Evolutionary conservation across 148 eudicot genomes (phyloP), one percentile per base, ranked within the genome.

Genomic region (Bassia scoparia): DNA sequence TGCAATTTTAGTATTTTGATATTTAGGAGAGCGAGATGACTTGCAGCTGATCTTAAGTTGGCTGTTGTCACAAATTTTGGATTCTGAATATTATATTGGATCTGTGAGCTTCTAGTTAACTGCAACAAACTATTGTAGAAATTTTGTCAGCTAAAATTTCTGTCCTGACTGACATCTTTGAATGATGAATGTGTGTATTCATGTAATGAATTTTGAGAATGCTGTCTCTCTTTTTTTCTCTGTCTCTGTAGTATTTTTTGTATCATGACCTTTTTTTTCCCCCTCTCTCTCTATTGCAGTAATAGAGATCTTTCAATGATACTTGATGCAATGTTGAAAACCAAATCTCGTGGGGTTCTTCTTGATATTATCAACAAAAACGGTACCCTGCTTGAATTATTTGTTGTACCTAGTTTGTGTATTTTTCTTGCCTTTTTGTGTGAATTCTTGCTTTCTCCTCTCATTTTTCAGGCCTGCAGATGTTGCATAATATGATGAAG

Each of bases 301-400:
- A 94, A 89, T 76, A 82, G 97, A 72, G 93, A 94, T 76, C 98
- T 94, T 74, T 94, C 98, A 61, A 88, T 94, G 96, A 94, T 94
- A 70, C 94, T 94, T 76, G 98, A 87, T 78, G 98, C 97, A 29
- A 82, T 94, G 69, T 76, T 89, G 86, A 89, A 89, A 83, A 91
- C 98, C 67, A 91, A 85, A 81, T 91, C 98, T 3, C 87, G 88
- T 35, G 85, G 85, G 55, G 91, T 95, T 82, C 89, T 95, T 82
- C 76, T 80, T 67, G 98, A 95, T 81, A 81, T 95, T 73, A 86
- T 91, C 52, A 88, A 79, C 73, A 95, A 91, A 79, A 95, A 95
- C 83, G 98, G 98, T 95, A 88, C 34, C 16, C 43, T 63, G 44
- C 26, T 59, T 26, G n/a, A 30, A 15, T 72, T 10, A 21, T 53